phyloP scores from a whole-genome alignment of 2,329 filamentous ascomycete genomes.

The Phyllosticta citriasiana region DNA sequence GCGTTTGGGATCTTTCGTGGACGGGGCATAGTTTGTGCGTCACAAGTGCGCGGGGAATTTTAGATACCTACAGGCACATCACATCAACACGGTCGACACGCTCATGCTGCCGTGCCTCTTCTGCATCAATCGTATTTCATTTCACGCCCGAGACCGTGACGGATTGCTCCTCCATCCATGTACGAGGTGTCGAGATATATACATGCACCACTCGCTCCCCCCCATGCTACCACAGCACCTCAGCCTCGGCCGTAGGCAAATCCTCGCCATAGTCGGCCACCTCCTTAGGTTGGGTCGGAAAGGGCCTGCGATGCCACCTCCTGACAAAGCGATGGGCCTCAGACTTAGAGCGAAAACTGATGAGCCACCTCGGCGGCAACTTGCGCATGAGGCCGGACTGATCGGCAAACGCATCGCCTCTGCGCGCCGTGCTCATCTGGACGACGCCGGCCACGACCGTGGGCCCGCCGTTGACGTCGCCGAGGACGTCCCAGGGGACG shows the following conservation, averaged over 20 bases:
- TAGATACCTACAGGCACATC: background rate
- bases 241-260: background rate
- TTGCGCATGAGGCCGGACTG: conserved; percentile 19
- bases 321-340: conserved; percentile 45
- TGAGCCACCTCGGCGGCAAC: conserved; percentile 39
- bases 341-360: conserved; percentile 45
- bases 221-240: conserved; percentile 3
- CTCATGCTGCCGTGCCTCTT: background rate
- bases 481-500: conserved; percentile 22
- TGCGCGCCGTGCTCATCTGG: background rate
- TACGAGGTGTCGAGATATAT: background rate
- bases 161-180: background rate
- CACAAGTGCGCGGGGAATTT: background rate
- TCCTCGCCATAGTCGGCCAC: background rate
- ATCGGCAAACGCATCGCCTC: background rate
- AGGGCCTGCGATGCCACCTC: conserved; percentile 40
- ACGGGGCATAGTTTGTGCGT: background rate
- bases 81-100: background rate
- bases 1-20: background rate
- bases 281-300: background rate
- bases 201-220: background rate
- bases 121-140: background rate
- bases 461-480: conserved; percentile 15
- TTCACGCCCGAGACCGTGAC: too few species aligned
- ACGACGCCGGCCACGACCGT: conserved; percentile 17